A percentile compares a stretch with the other conserved stretches of the same genome.
phyloP scores from a whole-genome alignment of 371 early-diverging fungal genomes.

The Actinomucor elegans region DNA sequence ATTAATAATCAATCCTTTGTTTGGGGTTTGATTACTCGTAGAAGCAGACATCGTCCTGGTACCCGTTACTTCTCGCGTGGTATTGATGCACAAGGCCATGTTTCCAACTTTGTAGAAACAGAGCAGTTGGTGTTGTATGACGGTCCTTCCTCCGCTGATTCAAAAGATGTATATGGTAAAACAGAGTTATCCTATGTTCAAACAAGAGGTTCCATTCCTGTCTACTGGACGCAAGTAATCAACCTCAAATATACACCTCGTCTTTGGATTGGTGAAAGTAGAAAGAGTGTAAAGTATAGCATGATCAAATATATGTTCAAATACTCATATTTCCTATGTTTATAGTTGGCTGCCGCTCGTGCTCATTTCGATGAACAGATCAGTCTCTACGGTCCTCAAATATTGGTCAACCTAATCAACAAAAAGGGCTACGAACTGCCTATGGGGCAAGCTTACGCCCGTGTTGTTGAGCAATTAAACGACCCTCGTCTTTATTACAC shows the following conservation, averaged over 20 bases:
- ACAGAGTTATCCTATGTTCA: constrained; percentile 80
- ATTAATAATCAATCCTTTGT: constrained; percentile 66
- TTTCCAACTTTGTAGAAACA: constrained; percentile 98
- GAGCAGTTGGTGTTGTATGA: constrained; percentile 86
- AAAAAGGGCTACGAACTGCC: constrained; percentile 85
- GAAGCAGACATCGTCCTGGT: constrained; percentile 77
- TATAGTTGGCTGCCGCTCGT: constrained; percentile 43
- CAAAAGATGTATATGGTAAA: constrained; percentile 24
- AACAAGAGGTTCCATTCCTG: constrained; percentile 97
- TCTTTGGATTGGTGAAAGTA: constrained; percentile 69
- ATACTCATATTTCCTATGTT: background rate
- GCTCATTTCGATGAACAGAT: constrained; percentile 77
- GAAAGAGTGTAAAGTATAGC: constrained; percentile 72
- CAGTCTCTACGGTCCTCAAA: constrained; percentile 73
- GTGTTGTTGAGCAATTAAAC: constrained; percentile 57
- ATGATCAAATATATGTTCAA: too few relatives aligned
- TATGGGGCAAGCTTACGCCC: constrained; percentile 81
- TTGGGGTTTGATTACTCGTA: constrained; percentile 82
- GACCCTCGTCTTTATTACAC: constrained; percentile 71
- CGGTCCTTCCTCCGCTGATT: constrained; percentile 19
- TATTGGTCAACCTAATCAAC: constrained; percentile 91
- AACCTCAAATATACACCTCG: constrained; percentile 92
- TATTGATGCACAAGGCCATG: constrained; percentile 90
- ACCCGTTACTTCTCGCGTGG: constrained; percentile 97
- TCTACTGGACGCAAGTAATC: constrained; percentile 94